phyloP scores from a whole-genome alignment of 441 rosid species.

The Pelargonium australe region DNA sequence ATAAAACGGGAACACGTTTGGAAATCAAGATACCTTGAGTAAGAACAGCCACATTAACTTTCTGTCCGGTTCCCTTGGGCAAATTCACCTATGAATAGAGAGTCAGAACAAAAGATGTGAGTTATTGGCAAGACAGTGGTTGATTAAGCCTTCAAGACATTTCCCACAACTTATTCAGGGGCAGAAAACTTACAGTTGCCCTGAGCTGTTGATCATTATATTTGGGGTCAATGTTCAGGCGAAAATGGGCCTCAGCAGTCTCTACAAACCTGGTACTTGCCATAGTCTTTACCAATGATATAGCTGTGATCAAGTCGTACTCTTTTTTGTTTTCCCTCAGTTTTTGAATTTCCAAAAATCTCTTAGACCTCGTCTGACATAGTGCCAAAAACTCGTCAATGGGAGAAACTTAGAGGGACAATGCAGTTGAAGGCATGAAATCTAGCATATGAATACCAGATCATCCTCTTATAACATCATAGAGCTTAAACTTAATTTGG shows the following conservation, averaged over 20 bases:
- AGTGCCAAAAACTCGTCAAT: constrained; percentile 18
- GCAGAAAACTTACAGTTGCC: constrained; percentile 60
- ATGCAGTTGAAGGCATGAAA: neutral
- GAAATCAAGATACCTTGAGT: constrained; percentile 62
- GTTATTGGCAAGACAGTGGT: constrained; percentile 1
- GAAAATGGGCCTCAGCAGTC: constrained; percentile 94
- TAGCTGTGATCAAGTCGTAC: constrained; percentile 62
- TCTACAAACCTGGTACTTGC: constrained; percentile 74
- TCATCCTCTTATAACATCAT: neutral
- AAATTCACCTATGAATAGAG: constrained; percentile 57
- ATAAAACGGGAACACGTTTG: neutral
- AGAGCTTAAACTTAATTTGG: neutral
- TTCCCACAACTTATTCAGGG: constrained; percentile 5
- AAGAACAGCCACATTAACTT: constrained; percentile 90
- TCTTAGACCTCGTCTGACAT: constrained; percentile 93
- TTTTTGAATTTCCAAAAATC: constrained; percentile 95
- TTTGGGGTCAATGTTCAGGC: constrained; percentile 93
- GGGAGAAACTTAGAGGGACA: neutral
- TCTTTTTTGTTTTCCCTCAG: constrained; percentile 83
- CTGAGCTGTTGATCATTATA: constrained; percentile 96
- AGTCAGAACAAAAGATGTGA: constrained; percentile 4
- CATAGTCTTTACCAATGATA: constrained; percentile 74
- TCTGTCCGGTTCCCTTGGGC: constrained; percentile 96
- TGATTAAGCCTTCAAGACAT: neutral
- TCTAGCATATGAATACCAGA: neutral